phyloP scores from a whole-genome alignment of 2,329 filamentous ascomycete genomes.

The Myrmaecium sp. region DNA sequence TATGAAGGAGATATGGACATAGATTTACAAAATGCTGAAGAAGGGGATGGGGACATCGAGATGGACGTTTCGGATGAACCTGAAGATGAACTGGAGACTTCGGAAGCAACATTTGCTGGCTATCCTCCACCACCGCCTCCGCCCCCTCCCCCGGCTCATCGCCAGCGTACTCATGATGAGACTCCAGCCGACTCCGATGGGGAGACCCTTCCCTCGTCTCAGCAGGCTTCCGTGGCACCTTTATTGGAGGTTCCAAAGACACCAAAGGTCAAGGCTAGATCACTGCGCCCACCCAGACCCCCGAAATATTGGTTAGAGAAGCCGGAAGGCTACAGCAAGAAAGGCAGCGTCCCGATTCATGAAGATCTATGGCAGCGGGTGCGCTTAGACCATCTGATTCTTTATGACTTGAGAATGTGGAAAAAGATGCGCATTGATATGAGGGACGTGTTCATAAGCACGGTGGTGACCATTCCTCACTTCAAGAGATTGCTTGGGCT shows the following conservation, averaged over 20 bases:
- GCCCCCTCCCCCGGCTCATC: slow-evolving; percentile 25
- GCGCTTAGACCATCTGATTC: slow-evolving; percentile 79
- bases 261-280: slow-evolving; percentile 36
- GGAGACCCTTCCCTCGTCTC: slow-evolving; percentile 47
- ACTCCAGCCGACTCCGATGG: slow-evolving; percentile 61
- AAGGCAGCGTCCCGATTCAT: slow-evolving; percentile 47
- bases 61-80: slow-evolving; percentile 28
- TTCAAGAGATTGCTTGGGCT: slow-evolving; percentile 91
- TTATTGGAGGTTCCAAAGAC: slow-evolving; percentile 69
- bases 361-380: slow-evolving; percentile 85
- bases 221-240: slow-evolving; percentile 44
- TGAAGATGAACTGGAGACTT: slow-evolving; percentile 55
- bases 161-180: slow-evolving; percentile 40
- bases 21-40: slow-evolving; percentile 26
- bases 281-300: slow-evolving; percentile 40
- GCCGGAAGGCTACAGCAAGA: slow-evolving; percentile 49
- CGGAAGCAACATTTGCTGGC: slow-evolving; percentile 62
- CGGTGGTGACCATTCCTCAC: slow-evolving; percentile 83
- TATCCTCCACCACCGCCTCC: slow-evolving; percentile 53
- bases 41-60: slow-evolving; percentile 31
- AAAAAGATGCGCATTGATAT: slow-evolving; percentile 86
- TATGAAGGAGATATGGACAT: slow-evolving; percentile 30
- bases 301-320: slow-evolving; percentile 77
- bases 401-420: slow-evolving; percentile 93
- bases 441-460: slow-evolving; percentile 87